Evolutionary conservation across 768 basidiomycete genomes (phyloP).

Genomic region (Amanita polypyramis): DNA sequence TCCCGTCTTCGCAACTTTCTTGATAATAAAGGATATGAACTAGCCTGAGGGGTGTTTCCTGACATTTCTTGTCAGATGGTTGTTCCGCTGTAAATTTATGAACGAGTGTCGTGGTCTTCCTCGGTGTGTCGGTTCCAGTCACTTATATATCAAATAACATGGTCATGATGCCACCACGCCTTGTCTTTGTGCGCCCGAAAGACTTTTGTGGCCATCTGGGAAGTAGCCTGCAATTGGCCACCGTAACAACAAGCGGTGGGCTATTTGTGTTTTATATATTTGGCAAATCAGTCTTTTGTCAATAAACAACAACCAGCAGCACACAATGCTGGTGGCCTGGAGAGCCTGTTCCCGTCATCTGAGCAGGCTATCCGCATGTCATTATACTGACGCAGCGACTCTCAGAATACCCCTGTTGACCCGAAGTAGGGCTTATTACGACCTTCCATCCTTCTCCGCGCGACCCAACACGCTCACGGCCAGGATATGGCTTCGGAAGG

Average conservation of each 20-base stretch:
- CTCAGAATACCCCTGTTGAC: neutral
- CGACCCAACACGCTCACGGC: constrained; percentile 2
- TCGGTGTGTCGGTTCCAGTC: neutral
- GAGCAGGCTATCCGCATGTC: neutral
- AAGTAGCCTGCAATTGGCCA: neutral
- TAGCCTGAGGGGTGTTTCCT: neutral
- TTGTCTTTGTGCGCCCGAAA: neutral
- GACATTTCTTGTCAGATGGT: too few relatives aligned
- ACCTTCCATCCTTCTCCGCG: neutral
- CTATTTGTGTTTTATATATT: neutral
- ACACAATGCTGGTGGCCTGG: neutral
- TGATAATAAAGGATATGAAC: neutral
- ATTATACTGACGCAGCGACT: too few relatives aligned
- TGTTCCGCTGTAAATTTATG: too few relatives aligned
- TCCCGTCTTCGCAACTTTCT: neutral
- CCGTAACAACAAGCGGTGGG: neutral
- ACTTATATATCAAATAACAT: neutral
- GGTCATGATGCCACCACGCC: neutral
- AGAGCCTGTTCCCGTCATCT: neutral
- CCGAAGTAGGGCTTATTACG: neutral
- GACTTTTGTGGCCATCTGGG: neutral
- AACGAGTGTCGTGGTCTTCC: neutral
- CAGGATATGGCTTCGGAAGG: constrained; percentile 6
- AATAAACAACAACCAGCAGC: neutral
- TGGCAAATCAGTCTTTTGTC: neutral